Evolutionary conservation across 495 filamentous ascomycete species (phyloP).

Genomic region (Penicillium cosmopolitanum): DNA sequence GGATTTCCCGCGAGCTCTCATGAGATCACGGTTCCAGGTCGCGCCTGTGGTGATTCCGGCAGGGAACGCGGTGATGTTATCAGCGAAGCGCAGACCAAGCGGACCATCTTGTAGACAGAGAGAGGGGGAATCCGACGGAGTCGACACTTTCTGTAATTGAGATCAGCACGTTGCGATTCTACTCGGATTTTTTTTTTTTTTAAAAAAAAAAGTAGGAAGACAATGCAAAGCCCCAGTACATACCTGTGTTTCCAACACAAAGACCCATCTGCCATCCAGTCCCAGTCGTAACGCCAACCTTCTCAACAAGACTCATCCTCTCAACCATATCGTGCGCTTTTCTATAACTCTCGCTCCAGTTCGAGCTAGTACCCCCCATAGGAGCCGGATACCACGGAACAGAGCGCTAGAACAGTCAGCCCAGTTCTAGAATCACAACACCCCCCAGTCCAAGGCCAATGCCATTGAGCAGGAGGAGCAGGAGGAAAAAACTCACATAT

Average conservation of each 20-base stretch:
- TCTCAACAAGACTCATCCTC: conserved; percentile 85
- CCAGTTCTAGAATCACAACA: not conserved
- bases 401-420: conserved; percentile 36
- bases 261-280: conserved; percentile 89
- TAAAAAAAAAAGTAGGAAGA: too few species aligned
- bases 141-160: conserved; percentile 57
- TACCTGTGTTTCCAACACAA: conserved; percentile 85
- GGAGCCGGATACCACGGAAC: conserved; percentile 88
- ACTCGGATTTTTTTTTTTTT: too few species aligned
- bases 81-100: conserved; percentile 74
- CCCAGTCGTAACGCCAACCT: conserved; percentile 93
- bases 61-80: conserved; percentile 78
- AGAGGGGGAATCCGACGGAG: conserved; percentile 73
- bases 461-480: not conserved
- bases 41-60: conserved; percentile 85
- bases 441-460: not conserved
- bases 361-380: conserved; percentile 69
- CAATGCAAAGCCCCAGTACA: not conserved
- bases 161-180: not conserved
- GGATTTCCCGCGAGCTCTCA: conserved; percentile 69
- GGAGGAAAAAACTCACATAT: conserved; percentile 21
- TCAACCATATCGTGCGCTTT: conserved; percentile 80
- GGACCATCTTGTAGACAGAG: conserved; percentile 93
- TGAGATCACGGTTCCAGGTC: conserved; percentile 84
- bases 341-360: conserved; percentile 78